phyloP scores from a whole-genome alignment of 2,329 filamentous ascomycete species.

The Alternaria solani region DNA sequence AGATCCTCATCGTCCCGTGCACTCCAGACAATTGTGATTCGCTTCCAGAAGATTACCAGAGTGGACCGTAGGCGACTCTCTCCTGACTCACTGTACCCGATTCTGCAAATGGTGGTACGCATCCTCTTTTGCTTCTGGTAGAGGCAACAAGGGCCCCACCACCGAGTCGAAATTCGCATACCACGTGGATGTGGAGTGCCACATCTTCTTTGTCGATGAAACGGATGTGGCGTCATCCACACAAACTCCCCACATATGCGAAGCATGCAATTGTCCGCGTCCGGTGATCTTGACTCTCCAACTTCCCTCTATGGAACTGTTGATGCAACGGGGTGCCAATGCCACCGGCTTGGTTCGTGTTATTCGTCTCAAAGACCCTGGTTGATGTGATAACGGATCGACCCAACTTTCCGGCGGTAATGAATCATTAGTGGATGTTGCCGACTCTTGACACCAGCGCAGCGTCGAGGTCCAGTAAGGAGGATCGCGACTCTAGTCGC shows the following conservation, averaged over 20 bases:
- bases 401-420: not conserved
- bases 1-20: conserved; percentile 6
- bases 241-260: conserved; percentile 1
- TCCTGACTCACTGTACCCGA: not conserved
- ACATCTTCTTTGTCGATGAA: conserved; percentile 9
- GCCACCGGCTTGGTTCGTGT: not conserved
- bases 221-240: conserved; percentile 8
- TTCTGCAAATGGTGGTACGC: not conserved
- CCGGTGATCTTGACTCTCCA: not conserved
- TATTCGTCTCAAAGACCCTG: not conserved
- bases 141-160: not conserved
- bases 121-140: not conserved
- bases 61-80: conserved; percentile 3
- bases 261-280: not conserved
- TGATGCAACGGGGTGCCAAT: conserved; percentile 7
- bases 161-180: not conserved
- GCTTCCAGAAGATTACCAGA: conserved; percentile 16
- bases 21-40: conserved; percentile 5
- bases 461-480: conserved; percentile 11
- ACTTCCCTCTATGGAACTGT: not conserved
- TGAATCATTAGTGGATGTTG: not conserved
- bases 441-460: conserved; percentile 14
- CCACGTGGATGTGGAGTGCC: conserved; percentile 19
- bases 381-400: not conserved
- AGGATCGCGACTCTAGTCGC: conserved; percentile 2